phyloP scores from a whole-genome alignment of 345 rosid species.

The Anastatica hierochuntica region DNA sequence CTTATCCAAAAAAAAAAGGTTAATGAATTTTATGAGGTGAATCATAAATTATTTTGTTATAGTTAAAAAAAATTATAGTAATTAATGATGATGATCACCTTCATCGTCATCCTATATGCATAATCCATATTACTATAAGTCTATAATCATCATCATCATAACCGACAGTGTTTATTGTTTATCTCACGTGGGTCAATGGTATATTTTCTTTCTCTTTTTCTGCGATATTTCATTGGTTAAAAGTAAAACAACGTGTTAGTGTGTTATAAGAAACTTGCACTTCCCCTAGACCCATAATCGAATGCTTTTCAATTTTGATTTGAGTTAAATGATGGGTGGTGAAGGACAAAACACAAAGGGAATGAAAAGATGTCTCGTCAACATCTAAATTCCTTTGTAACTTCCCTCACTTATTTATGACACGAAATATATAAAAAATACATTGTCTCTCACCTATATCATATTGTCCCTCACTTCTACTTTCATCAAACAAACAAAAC shows the following conservation, averaged over 20 bases:
- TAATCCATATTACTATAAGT: too few species aligned
- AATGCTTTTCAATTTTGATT: not conserved
- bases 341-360: slow-evolving; percentile 12
- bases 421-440: not conserved
- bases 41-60: too few species aligned
- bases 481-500: slow-evolving; percentile 13
- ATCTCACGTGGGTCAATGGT: slow-evolving; percentile 10
- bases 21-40: too few species aligned
- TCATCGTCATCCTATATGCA: too few species aligned
- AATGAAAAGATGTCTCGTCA: slow-evolving; percentile 20
- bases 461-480: slow-evolving; percentile 20
- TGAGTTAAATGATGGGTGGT: not conserved
- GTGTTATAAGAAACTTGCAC: too few species aligned
- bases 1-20: too few species aligned
- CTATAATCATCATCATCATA: too few species aligned
- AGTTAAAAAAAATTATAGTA: too few species aligned
- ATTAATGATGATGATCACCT: too few species aligned
- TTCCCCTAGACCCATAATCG: slow-evolving; percentile 3
- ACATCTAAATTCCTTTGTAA: slow-evolving; percentile 5
- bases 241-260: slow-evolving; percentile 9
- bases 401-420: not conserved
- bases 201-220: not conserved
- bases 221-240: not conserved
- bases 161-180: not conserved
- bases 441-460: slow-evolving; percentile 2